phyloP scores from a whole-genome alignment of 768 basidiomycete species.

The Phylloporus sp. region DNA sequence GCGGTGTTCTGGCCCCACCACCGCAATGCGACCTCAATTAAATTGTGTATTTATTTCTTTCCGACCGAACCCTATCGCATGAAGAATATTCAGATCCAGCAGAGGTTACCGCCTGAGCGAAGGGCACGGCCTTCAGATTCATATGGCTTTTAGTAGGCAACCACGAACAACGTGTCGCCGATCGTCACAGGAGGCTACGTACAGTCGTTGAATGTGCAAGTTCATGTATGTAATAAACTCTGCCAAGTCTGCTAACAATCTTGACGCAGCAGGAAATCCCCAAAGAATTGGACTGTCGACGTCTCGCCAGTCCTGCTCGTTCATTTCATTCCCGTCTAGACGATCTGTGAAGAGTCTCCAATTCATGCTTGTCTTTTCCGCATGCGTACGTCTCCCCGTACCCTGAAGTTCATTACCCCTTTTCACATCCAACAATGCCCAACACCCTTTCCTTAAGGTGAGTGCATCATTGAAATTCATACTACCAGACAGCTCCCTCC shows the following conservation, averaged over 20 bases:
- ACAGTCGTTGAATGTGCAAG: conserved; percentile 12
- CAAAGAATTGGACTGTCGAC: conserved; percentile 4
- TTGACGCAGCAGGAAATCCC: conserved; percentile 9
- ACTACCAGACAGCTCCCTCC: conserved; percentile 3
- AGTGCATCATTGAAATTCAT: conserved; percentile 14
- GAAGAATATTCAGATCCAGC: conserved; percentile 1
- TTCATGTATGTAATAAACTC: conserved; percentile 22
- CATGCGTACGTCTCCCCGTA: conserved; percentile 8
- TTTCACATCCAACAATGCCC: conserved; percentile 6
- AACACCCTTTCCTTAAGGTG: conserved; percentile 4
- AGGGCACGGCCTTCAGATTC: conserved; percentile 9
- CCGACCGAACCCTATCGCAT: conserved; percentile 4
- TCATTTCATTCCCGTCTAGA: conserved; percentile 23
- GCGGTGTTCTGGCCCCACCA: neutral
- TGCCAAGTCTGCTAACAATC: neutral
- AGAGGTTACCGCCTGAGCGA: conserved; percentile 3
- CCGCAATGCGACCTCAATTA: no score
- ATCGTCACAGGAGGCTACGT: conserved; percentile 28
- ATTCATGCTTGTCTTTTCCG: conserved; percentile 5
- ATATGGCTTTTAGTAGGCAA: conserved; percentile 21
- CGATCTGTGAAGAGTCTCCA: conserved; percentile 1
- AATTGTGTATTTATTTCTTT: conserved; percentile 3
- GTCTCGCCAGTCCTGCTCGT: neutral
- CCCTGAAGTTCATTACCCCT: conserved; percentile 18
- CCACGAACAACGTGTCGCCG: conserved; percentile 14